A percentile compares a stretch with the other conserved stretches of the same genome.
Evolutionary conservation across 495 filamentous ascomycete genomes (phyloP).

Genomic region (Poronia punctata): DNA sequence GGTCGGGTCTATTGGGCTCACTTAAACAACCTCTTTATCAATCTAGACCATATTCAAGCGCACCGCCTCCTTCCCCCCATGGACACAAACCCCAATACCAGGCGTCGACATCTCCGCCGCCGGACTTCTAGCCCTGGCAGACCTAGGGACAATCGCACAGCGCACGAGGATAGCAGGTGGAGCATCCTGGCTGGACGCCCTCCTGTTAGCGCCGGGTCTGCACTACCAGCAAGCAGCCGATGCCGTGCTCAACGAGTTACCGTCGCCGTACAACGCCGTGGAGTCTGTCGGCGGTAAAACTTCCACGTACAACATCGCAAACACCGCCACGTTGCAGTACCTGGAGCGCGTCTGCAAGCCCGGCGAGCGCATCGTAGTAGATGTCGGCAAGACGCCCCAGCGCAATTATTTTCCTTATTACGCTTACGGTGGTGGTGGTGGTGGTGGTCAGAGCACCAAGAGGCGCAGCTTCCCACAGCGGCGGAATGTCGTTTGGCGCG

Average conservation of each 20-base stretch:
- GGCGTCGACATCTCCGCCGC: constrained; percentile 38
- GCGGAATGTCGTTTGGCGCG: constrained; percentile 25
- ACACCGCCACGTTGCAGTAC: constrained; percentile 46
- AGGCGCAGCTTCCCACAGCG: constrained; percentile 12
- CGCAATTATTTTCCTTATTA: constrained; percentile 11
- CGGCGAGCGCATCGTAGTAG: constrained; percentile 39
- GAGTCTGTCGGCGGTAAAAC: constrained; percentile 27
- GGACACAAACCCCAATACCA: constrained; percentile 29
- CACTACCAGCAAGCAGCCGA: constrained; percentile 55
- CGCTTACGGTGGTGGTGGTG: constrained; percentile 10
- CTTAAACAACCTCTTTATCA: too few relatives aligned
- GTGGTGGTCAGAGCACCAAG: too few relatives aligned
- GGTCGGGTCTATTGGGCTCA: too few relatives aligned
- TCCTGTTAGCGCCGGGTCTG: constrained; percentile 52
- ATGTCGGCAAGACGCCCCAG: constrained; percentile 30
- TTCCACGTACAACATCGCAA: constrained; percentile 42
- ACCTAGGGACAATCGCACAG: constrained; percentile 45
- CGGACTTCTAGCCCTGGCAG: constrained; percentile 49
- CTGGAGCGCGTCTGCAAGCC: constrained; percentile 40
- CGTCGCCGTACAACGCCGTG: constrained; percentile 22
- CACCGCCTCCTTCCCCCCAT: constrained; percentile 22
- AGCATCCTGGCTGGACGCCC: constrained; percentile 42
- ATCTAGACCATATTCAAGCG: constrained; percentile 21
- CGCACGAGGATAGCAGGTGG: constrained; percentile 50
- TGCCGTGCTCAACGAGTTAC: constrained; percentile 24